Evolutionary conservation across 371 early-diverging fungal genomes (phyloP), one percentile per base, ranked within the genome.

Genomic region (Zychaea mexicana): DNA sequence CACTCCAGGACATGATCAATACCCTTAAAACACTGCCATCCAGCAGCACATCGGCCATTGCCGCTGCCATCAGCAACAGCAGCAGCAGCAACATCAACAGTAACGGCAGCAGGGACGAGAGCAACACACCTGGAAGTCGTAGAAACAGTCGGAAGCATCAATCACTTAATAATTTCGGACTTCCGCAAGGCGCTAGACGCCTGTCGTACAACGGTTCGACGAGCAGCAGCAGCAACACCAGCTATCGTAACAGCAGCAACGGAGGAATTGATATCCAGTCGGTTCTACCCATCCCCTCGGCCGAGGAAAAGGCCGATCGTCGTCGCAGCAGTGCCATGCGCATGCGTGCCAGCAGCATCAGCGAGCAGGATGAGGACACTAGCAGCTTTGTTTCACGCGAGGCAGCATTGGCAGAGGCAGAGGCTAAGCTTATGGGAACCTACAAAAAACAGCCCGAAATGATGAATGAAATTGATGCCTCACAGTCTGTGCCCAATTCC

Each of bases 1-100:
- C 79, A 2, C 65, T 87, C 17, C 82, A 87, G 32, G 72, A 81
- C 38, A 83, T 87, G 70, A 85, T 87, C 65, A 82, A 79, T 30
- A 82, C 78, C 15, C 57, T 87, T 39, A 84, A 83, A 57, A 72
- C 74, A 17, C 60, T 87, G 26, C 85, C 87, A 24, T 78, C 84
- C 24, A 68, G 70, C 42, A 65, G 64, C 2, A 30, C 7, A 42
- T 17, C 15, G n/a, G n/a, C n/a, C n/a, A n/a, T n/a, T n/a, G n/a
- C 15, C 13, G n/a, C 42, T 17, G 15, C 15, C 42, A 17, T 7
- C 42, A 12, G 42, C 15, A 0, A 42, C 42, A 42, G 17, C 42
- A 4, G n/a, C 42, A 42, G 15, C 42, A 12, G n/a, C 42, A 12
- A 42, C 42, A n/a, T n/a, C n/a, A n/a, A n/a, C 7, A 42, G 42